Evolutionary conservation across 176 grass and related monocot genomes (phyloP).

Genomic region (Oryza glaberrima): DNA sequence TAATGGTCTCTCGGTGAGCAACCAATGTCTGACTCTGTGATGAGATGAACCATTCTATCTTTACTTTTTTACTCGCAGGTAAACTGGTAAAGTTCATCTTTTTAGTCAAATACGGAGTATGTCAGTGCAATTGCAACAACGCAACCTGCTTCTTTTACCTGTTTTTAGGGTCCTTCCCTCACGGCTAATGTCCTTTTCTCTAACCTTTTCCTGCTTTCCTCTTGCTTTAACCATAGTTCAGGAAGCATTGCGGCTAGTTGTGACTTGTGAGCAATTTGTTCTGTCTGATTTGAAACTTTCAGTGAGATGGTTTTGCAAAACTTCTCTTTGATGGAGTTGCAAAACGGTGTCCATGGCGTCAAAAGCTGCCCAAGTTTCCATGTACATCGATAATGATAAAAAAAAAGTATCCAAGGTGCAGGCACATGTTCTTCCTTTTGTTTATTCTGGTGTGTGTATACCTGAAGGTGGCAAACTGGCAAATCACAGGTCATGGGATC

Average conservation of each 20-base stretch:
- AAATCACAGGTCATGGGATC: background rate
- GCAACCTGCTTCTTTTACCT: background rate
- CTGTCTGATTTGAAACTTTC: background rate
- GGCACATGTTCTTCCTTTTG: background rate
- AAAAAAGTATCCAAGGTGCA: conserved; percentile 20
- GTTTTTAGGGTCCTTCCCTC: background rate
- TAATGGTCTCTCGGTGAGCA: conserved; percentile 32
- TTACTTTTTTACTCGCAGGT: conserved; percentile 8
- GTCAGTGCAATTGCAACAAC: background rate
- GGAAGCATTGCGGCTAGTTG: conserved; percentile 29
- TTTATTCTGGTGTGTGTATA: background rate
- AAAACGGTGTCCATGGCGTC: background rate
- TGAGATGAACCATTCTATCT: conserved; percentile 20
- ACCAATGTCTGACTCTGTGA: background rate
- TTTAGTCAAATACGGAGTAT: background rate
- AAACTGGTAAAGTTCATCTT: conserved; percentile 34
- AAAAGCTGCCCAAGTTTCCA: conserved; percentile 24
- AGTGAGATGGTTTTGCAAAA: background rate
- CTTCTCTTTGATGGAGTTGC: conserved; percentile 4
- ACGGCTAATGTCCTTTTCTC: conserved; percentile 12
- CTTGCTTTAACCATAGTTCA: conserved; percentile 15
- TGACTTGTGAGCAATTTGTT: conserved; percentile 19
- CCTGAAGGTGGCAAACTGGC: background rate
- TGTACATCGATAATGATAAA: background rate
- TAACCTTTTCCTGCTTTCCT: background rate